These are phyloP conservation scores for Phialophora macrospora DNA, from an alignment of 2,329 filamentous ascomycete genomes.

Conservation along the genomic window DNA sequence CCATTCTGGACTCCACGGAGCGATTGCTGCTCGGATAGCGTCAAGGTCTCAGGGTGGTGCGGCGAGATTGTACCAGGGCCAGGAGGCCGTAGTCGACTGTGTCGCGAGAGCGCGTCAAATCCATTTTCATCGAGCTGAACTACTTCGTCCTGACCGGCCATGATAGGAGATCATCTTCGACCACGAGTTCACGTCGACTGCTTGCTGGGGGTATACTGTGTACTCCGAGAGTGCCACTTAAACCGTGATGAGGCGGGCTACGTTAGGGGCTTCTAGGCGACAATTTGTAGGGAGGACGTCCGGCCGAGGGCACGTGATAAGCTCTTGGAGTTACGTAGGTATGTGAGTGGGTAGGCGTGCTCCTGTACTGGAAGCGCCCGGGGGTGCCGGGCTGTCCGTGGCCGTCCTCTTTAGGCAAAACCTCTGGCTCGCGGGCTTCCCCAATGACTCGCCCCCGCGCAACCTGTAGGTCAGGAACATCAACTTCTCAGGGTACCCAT, in stretches of 20 bases:
- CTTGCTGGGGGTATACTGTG: neutral
- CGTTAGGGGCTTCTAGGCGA: neutral
- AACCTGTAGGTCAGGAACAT: neutral
- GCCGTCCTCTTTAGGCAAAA: neutral
- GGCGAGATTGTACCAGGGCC: constrained; percentile 17
- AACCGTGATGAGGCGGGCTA: neutral
- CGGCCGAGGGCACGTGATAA: neutral
- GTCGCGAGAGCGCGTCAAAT: neutral
- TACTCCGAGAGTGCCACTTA: neutral
- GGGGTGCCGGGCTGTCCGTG: too few relatives aligned
- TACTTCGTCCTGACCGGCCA: constrained; percentile 14
- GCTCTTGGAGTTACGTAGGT: neutral
- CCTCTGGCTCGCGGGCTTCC: neutral
- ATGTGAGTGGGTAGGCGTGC: neutral
- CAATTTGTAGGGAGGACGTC: neutral
- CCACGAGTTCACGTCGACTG: neutral
- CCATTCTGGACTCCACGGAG: neutral
- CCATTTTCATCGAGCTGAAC: constrained; percentile 5
- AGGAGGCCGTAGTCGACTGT: neutral
- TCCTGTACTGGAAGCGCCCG: neutral
- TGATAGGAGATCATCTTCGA: constrained; percentile 7
- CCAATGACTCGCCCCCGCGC: neutral
- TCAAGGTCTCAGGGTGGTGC: neutral
- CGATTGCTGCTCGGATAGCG: constrained; percentile 5
- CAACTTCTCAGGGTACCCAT: neutral